Evolutionary conservation across 805 yeast genomes (phyloP).

Genomic region (Kodamaea neixiangensis): DNA sequence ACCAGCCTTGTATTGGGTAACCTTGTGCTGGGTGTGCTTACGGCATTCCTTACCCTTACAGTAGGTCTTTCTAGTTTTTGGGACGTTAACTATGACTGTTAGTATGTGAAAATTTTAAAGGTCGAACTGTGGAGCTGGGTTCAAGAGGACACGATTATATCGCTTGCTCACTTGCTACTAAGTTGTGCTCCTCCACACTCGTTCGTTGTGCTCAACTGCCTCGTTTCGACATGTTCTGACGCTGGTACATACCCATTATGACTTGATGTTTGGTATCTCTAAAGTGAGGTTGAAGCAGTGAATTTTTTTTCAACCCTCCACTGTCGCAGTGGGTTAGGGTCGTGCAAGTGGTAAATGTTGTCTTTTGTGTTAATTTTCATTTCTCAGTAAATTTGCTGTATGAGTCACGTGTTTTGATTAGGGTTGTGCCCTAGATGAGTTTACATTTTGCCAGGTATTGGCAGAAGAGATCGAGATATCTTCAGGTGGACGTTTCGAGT

Average conservation of each 20-base stretch:
- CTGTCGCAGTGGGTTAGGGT: not conserved
- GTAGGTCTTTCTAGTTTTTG: conserved; percentile 99
- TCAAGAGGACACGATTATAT: not conserved
- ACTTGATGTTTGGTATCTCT: conserved; percentile 14
- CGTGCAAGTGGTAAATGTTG: conserved; percentile 8
- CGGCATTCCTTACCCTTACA: conserved; percentile 99
- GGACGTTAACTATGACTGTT: conserved; percentile 86
- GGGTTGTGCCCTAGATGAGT: conserved; percentile 3
- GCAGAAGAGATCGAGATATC: too few species aligned
- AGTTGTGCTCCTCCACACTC: not conserved
- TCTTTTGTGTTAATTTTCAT: conserved; percentile 1
- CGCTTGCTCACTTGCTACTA: not conserved
- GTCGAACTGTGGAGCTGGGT: not conserved
- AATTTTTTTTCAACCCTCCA: conserved; percentile 1
- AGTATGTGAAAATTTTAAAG: conserved; percentile 16
- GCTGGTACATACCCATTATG: conserved; percentile 26
- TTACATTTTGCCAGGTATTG: too few species aligned
- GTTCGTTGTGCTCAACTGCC: not conserved
- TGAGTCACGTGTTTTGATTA: conserved; percentile 5
- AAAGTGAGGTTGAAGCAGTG: conserved; percentile 7
- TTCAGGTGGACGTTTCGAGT: too few species aligned
- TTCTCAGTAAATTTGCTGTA: too few species aligned
- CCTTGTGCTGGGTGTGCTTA: conserved; percentile 99
- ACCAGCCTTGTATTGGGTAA: conserved; percentile 99
- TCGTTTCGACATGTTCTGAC: not conserved